Conservation (phyloP, 1,284 basidiomycete genomes). For the Neonothopanus nambi region DNA sequence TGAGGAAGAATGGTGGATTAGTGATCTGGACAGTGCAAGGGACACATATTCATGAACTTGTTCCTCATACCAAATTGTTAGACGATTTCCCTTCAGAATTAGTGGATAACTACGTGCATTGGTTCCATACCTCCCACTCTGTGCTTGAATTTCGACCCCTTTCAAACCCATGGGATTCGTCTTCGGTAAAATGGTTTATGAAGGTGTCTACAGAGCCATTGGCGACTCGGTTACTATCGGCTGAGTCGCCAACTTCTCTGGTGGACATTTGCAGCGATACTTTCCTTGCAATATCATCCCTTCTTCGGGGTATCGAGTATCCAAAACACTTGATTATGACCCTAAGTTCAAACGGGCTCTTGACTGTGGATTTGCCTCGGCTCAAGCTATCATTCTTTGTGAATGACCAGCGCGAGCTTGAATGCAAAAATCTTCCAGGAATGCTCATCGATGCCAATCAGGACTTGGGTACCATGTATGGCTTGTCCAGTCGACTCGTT, state of each 20-base stretch:
- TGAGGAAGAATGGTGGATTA: not conserved
- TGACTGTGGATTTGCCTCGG: conserved; percentile 5
- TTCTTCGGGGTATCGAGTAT: not conserved
- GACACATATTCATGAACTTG: not conserved
- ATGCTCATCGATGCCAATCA: conserved; percentile 2
- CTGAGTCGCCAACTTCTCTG: not conserved
- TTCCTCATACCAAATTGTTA: not conserved
- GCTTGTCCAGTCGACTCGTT: not conserved
- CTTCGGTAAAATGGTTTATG: too few relatives aligned
- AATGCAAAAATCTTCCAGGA: conserved; percentile 3
- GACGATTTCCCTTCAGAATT: conserved; percentile 1
- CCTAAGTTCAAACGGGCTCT: not conserved
- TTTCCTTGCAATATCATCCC: too few relatives aligned
- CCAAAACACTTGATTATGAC: not conserved
- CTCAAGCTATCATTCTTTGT: not conserved
- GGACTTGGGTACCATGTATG: conserved; percentile 3
- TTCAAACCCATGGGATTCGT: not conserved
- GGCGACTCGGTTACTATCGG: not conserved
- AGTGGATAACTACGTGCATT: conserved; percentile 1
- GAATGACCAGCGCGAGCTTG: not conserved
- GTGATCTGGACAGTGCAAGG: not conserved
- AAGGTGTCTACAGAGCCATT: not conserved
- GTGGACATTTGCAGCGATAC: not conserved
- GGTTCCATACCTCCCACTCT: not conserved
- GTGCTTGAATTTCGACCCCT: conserved; percentile 2